phyloP scores from a whole-genome alignment of 192 early-diverging fungal species.

The Chytriomyces sp. region DNA sequence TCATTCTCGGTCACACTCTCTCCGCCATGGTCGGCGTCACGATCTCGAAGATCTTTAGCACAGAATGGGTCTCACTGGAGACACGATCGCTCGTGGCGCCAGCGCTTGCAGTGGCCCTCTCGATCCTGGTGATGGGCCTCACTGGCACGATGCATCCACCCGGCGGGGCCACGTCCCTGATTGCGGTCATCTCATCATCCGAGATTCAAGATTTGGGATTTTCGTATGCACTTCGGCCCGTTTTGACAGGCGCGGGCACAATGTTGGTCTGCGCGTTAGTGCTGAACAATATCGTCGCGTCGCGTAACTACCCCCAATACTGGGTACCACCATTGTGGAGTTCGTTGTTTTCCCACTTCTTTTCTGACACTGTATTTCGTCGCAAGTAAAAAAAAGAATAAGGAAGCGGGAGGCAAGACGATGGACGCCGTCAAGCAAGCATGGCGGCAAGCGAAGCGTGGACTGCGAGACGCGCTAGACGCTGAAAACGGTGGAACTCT shows the following conservation, averaged over 20 bases:
- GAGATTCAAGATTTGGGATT: slow-evolving; percentile 22
- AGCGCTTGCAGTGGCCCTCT: slow-evolving; percentile 26
- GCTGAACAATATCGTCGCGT: background rate
- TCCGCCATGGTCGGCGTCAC: slow-evolving; percentile 14
- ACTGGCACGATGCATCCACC: slow-evolving; percentile 36
- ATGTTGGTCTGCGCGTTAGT: slow-evolving; percentile 21
- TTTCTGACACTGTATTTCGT: no score
- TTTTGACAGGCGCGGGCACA: background rate
- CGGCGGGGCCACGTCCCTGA: slow-evolving; percentile 36
- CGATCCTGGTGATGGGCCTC: slow-evolving; percentile 31
- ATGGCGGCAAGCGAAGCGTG: slow-evolving; percentile 2
- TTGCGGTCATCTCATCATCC: slow-evolving; percentile 10
- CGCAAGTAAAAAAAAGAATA: slow-evolving; percentile 2
- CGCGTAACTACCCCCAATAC: slow-evolving; percentile 9
- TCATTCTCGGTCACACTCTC: slow-evolving; percentile 23
- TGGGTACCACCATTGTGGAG: slow-evolving; percentile 3
- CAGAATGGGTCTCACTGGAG: background rate
- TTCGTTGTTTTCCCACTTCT: no score
- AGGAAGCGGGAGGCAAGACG: background rate
- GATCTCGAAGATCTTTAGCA: background rate
- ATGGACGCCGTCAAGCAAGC: background rate
- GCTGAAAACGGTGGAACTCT: background rate
- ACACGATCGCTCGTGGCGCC: background rate
- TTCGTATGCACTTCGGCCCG: slow-evolving; percentile 4
- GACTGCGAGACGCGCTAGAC: slow-evolving; percentile 6